These are phyloP conservation scores for Mycena indigotica DNA, from an alignment of 768 basidiomycete genomes.

Conservation along the genomic window DNA sequence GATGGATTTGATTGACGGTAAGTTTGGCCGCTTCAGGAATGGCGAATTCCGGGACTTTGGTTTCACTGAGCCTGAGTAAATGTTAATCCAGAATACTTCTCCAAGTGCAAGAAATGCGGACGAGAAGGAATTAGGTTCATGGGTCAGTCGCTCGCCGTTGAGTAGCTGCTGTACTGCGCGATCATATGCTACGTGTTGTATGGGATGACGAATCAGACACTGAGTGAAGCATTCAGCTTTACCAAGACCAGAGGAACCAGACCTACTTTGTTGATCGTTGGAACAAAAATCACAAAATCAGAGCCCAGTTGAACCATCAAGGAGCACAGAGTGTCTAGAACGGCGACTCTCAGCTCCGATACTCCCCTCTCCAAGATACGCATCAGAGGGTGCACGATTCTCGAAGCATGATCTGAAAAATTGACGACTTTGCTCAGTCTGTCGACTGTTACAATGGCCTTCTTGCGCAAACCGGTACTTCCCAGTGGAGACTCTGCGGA, in stretches of 20 bases:
- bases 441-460: constrained; percentile 89
- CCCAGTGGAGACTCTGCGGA: constrained; percentile 84
- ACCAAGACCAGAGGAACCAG: neutral
- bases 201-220: constrained; percentile 76
- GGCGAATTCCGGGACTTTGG: constrained; percentile 68
- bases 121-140: constrained; percentile 74
- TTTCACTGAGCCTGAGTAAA: constrained; percentile 52
- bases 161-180: constrained; percentile 83
- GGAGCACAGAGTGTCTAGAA: constrained; percentile 93
- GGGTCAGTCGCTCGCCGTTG: constrained; percentile 89
- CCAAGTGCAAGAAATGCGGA: constrained; percentile 35
- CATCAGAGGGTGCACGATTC: constrained; percentile 94
- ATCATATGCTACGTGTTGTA: constrained; percentile 84
- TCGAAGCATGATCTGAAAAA: constrained; percentile 96
- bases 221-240: constrained; percentile 30
- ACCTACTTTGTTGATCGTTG: constrained; percentile 91
- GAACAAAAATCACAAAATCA: constrained; percentile 97
- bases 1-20: constrained; percentile 93
- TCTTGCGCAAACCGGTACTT: constrained; percentile 73
- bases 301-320: constrained; percentile 91
- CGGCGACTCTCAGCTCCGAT: constrained; percentile 79
- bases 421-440: constrained; percentile 90
- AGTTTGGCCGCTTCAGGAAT: constrained; percentile 87
- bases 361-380: constrained; percentile 75
- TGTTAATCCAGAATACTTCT: neutral